Conservation (phyloP, 805 yeast genomes). For the Cyberlindnera veronae region DNA sequence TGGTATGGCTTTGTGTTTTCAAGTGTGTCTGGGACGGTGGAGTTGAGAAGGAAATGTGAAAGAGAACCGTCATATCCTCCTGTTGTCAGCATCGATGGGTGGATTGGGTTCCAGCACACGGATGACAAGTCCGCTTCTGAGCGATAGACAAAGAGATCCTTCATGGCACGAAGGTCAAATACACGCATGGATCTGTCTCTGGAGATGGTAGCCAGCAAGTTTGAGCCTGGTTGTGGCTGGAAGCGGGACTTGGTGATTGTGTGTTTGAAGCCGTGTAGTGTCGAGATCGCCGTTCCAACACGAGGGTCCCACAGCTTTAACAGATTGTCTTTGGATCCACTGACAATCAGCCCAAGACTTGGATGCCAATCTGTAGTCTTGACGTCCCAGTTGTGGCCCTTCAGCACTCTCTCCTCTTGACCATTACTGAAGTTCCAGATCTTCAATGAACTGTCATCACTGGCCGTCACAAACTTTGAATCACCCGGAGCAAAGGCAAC, state of each 20-base stretch:
- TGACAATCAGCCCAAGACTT: conserved; percentile 74
- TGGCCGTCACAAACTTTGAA: conserved; percentile 86
- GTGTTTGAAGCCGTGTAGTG: conserved; percentile 89
- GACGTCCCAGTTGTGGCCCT: conserved; percentile 99
- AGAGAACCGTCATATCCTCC: conserved; percentile 91
- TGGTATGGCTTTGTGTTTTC: conserved; percentile 48
- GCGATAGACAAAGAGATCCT: conserved; percentile 65
- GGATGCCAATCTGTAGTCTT: conserved; percentile 98
- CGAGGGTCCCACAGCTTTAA: conserved; percentile 97
- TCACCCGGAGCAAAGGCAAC: conserved; percentile 89
- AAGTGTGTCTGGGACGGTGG: conserved; percentile 31
- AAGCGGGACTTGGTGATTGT: conserved; percentile 84
- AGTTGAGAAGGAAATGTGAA: conserved; percentile 67
- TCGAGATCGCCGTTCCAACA: conserved; percentile 64
- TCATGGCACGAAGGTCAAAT: conserved; percentile 85
- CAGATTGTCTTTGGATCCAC: conserved; percentile 94
- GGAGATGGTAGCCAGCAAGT: conserved; percentile 79
- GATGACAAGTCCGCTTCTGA: conserved; percentile 86
- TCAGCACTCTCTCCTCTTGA: conserved; percentile 69
- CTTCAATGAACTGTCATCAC: conserved; percentile 87
- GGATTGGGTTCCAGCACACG: conserved; percentile 90
- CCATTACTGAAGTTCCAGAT: conserved; percentile 95
- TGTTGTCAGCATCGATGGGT: conserved; percentile 70
- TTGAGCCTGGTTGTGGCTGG: conserved; percentile 69
- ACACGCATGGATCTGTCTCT: conserved; percentile 86